Evolutionary conservation across 371 early-diverging fungal species (phyloP).

Genomic region (Lichtheimia ramosa): DNA sequence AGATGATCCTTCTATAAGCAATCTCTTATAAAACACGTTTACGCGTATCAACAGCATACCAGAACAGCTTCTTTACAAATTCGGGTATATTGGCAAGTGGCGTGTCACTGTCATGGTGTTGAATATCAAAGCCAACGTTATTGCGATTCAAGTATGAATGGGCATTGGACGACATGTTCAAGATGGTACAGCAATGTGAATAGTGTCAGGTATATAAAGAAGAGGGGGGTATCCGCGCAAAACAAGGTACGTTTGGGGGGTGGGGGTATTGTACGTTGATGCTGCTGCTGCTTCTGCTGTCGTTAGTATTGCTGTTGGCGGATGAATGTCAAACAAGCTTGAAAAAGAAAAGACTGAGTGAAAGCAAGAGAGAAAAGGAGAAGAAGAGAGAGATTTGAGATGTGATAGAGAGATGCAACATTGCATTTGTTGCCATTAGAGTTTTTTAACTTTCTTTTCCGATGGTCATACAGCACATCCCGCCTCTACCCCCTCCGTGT

Average conservation of each 20-base stretch:
- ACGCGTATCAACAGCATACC: constrained; percentile 19
- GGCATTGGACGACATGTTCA: neutral
- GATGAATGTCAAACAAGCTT: neutral
- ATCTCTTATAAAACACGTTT: neutral
- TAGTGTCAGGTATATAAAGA: neutral
- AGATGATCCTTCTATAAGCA: neutral
- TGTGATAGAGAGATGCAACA: too few relatives aligned
- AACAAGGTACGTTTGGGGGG: neutral
- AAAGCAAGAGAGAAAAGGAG: too few relatives aligned
- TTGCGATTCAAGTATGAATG: constrained; percentile 1
- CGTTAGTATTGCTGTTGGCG: neutral
- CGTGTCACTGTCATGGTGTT: neutral
- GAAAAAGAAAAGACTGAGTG: neutral
- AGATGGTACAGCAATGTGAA: neutral
- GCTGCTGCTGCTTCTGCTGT: neutral
- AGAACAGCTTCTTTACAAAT: constrained; percentile 48
- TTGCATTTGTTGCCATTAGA: too few relatives aligned
- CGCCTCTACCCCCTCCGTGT: too few relatives aligned
- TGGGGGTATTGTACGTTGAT: too few relatives aligned
- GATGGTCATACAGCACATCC: too few relatives aligned
- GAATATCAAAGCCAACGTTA: neutral
- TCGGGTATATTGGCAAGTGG: constrained; percentile 30
- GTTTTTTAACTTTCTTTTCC: too few relatives aligned
- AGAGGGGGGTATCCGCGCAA: too few relatives aligned
- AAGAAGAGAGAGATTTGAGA: too few relatives aligned